Conservation (phyloP, 352 stramenopile genomes). For the Pelagophyceae sp. region DNA sequence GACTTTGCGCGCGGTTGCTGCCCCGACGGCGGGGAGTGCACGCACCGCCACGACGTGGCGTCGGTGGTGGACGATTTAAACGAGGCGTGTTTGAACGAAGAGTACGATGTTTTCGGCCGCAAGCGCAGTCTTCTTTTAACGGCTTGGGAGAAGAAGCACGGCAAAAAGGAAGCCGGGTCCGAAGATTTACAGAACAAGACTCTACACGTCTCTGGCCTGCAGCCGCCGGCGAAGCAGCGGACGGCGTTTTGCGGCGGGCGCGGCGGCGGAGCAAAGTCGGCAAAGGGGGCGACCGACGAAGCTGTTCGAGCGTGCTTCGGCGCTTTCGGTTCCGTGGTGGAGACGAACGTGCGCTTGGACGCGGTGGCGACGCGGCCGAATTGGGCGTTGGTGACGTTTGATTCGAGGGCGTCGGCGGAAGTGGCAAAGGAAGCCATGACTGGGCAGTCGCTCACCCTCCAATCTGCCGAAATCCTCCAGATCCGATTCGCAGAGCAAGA, state of each 20-base stretch:
- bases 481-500: not conserved
- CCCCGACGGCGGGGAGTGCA: constrained; percentile 9
- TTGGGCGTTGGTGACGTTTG: not conserved
- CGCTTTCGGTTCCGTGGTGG: not conserved
- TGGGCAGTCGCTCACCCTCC: not conserved
- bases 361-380: not conserved
- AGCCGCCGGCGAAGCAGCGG: not conserved
- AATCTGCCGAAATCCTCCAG: not conserved
- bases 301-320: not conserved
- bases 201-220: not conserved
- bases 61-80: not conserved
- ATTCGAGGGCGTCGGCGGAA: not conserved
- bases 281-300: not conserved
- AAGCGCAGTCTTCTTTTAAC: not conserved
- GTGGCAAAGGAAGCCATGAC: constrained; percentile 19
- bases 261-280: not conserved
- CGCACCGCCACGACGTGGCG: constrained; percentile 8
- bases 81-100: not conserved
- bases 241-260: constrained; percentile 6
- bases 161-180: constrained; percentile 3
- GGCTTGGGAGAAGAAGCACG: constrained; percentile 10
- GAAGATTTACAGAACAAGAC: not conserved
- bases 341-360: not conserved
- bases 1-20: constrained; percentile 14
- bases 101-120: constrained; percentile 13